Conservation (phyloP, 805 yeast species). For the Yarrowia yakushimensis region DNA sequence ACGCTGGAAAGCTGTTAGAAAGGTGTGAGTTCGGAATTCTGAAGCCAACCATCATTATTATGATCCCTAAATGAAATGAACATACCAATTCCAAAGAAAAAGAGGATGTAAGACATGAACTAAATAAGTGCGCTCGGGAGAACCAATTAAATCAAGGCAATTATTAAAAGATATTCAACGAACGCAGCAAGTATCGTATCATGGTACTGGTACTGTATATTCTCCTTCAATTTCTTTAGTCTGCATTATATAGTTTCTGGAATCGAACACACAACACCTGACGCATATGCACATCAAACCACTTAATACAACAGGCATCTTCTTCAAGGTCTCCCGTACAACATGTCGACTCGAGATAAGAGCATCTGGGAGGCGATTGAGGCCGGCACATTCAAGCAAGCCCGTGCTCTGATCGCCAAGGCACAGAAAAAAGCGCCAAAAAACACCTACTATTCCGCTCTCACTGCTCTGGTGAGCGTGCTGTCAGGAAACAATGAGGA, state of each 20-base stretch:
- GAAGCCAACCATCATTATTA: too few species aligned
- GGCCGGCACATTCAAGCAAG: constrained; percentile 52
- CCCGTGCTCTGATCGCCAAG: constrained; percentile 48
- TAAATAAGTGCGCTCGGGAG: too few species aligned
- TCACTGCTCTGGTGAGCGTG: constrained; percentile 35
- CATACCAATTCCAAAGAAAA: too few species aligned
- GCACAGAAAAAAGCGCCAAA: constrained; percentile 56
- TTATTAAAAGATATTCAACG: too few species aligned
- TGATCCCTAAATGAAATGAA: too few species aligned
- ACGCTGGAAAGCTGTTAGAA: neutral
- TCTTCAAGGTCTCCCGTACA: neutral
- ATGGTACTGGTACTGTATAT: too few species aligned
- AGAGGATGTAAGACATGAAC: too few species aligned
- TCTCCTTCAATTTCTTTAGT: too few species aligned
- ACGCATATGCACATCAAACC: neutral
- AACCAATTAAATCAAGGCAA: too few species aligned
- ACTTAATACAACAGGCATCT: neutral
- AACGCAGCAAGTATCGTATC: too few species aligned
- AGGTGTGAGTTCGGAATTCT: too few species aligned
- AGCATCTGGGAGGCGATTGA: constrained; percentile 47
- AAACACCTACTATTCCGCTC: constrained; percentile 50
- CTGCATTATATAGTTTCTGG: too few species aligned
- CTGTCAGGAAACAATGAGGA: constrained; percentile 28
- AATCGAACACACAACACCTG: neutral
- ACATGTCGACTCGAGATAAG: constrained; percentile 31